Conservation (phyloP, 768 basidiomycete genomes). For the Pisolithus albus region DNA sequence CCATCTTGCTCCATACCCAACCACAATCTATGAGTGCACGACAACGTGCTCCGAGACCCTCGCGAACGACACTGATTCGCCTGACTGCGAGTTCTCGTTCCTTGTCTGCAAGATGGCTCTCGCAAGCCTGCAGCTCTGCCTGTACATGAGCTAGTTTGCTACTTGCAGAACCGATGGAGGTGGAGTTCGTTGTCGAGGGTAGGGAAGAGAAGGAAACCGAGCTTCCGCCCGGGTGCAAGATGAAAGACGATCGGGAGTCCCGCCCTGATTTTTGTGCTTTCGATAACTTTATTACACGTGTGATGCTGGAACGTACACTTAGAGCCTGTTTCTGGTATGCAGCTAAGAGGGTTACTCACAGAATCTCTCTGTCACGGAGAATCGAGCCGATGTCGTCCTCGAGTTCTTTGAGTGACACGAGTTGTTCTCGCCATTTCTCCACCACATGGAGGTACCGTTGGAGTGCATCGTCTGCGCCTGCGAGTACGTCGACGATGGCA, state of each 20-base stretch:
- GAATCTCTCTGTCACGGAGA: slow-evolving; percentile 71
- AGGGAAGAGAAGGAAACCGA: slow-evolving; percentile 43
- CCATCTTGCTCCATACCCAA: slow-evolving; percentile 60
- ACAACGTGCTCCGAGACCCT: slow-evolving; percentile 58
- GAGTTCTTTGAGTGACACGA: slow-evolving; percentile 52
- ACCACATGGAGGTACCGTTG: slow-evolving; percentile 52
- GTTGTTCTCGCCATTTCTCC: slow-evolving; percentile 58
- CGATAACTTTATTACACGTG: slow-evolving; percentile 72
- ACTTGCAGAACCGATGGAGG: slow-evolving; percentile 14
- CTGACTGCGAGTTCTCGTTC: slow-evolving; percentile 54
- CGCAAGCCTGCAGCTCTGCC: slow-evolving; percentile 76
- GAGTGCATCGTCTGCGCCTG: slow-evolving; percentile 63
- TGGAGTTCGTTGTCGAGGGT: slow-evolving; percentile 23
- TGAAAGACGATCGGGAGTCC: slow-evolving; percentile 31
- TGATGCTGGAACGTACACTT: slow-evolving; percentile 43
- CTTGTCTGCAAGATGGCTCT: slow-evolving; percentile 62
- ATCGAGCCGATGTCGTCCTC: slow-evolving; percentile 71
- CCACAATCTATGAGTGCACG: slow-evolving; percentile 65
- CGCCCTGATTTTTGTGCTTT: slow-evolving; percentile 42
- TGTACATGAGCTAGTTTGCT: slow-evolving; percentile 61
- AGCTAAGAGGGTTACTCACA: slow-evolving; percentile 41
- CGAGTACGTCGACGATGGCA: slow-evolving; percentile 50
- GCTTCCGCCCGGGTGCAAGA: slow-evolving; percentile 19
- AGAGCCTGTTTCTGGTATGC: not conserved
- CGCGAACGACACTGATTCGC: slow-evolving; percentile 49